Conservation (phyloP, 2,329 filamentous ascomycete genomes). For the Aspergillus fijiensis region DNA sequence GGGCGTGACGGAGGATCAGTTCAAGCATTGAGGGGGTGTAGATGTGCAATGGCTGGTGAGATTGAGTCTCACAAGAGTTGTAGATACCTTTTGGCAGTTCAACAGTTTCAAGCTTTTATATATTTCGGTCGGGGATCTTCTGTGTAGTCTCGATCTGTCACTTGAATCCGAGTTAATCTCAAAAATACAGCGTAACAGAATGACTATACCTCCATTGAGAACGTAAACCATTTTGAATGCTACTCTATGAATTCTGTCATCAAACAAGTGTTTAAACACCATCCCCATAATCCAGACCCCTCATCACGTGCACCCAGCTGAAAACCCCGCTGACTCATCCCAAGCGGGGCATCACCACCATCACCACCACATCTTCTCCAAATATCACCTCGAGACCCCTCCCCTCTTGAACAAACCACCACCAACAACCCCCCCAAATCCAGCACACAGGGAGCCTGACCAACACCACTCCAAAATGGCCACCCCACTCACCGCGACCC, state of each 20-base stretch:
- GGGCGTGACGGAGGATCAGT: constrained; percentile 97
- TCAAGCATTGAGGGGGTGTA: constrained; percentile 54
- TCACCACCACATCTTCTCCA: not conserved
- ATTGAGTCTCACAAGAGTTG: not conserved
- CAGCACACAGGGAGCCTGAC: not conserved
- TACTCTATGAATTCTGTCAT: no score
- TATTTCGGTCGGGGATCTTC: not conserved
- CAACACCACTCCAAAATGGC: constrained; percentile 18
- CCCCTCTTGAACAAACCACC: not conserved
- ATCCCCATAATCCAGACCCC: no score
- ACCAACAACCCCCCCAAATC: not conserved
- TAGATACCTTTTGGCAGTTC: not conserved
- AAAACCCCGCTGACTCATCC: no score
- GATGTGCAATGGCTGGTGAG: not conserved
- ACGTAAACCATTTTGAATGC: no score
- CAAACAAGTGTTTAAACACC: no score
- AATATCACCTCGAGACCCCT: not conserved
- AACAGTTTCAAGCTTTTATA: no score
- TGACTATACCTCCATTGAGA: no score
- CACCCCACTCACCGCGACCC: constrained; percentile 34
- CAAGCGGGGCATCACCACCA: no score
- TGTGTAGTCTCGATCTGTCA: not conserved
- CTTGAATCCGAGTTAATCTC: no score
- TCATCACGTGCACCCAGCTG: no score
- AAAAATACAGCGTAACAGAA: no score